A percentile compares a stretch with the other conserved stretches of the same genome.
Evolutionary conservation across 176 grass and related monocot genomes (phyloP).

Genomic region (Triticum dicoccoides): DNA sequence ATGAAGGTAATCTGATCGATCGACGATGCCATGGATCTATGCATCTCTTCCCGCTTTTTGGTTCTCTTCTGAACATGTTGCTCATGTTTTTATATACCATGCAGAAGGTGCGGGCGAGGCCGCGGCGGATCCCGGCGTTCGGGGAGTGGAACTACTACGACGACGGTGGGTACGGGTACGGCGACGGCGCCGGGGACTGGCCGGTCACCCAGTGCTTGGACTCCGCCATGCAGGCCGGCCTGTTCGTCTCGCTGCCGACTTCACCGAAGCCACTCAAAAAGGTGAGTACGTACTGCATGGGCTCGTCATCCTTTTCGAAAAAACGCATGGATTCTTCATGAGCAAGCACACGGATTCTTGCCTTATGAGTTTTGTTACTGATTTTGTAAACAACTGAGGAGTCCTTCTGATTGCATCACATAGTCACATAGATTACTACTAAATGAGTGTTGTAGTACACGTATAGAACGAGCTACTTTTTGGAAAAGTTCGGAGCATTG

Average conservation of each 20-base stretch:
- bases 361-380: no score
- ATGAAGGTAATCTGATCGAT: constrained; percentile 7
- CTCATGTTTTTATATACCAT: no score
- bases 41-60: neutral
- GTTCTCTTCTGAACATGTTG: neutral
- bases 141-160: constrained; percentile 55
- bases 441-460: no score
- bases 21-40: neutral
- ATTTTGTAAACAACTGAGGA: no score
- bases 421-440: no score
- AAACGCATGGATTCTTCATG: no score
- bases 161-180: constrained; percentile 26
- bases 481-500: neutral
- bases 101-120: constrained; percentile 25
- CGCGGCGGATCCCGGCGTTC: constrained; percentile 44
- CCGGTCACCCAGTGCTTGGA: constrained; percentile 41
- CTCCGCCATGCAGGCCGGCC: constrained; percentile 19
- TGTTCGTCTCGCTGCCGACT: constrained; percentile 12
- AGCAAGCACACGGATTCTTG: no score
- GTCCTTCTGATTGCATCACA: no score
- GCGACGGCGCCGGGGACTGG: constrained; percentile 29
- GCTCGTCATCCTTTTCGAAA: no score
- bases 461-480: no score
- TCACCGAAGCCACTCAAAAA: constrained; percentile 32
- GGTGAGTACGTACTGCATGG: neutral